Base-by-base conservation (phyloP, 1,284 basidiomycete genomes). In the Moesziomyces globuligerus region DNA sequence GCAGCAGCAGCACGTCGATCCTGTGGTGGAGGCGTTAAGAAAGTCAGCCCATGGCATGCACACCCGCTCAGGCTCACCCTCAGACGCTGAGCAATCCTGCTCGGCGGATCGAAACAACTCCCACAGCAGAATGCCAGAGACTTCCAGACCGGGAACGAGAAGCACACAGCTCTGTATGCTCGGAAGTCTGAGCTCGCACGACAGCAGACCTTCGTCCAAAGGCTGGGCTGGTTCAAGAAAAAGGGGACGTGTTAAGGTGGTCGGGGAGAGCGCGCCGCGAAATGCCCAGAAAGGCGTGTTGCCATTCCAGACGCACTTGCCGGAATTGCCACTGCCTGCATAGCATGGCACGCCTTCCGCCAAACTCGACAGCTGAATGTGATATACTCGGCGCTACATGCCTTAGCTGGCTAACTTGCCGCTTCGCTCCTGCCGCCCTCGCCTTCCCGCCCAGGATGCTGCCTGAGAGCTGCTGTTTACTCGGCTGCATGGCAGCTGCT, bases 351-450 rank as follows among this genome's bases (percentile, higher is more conserved):
- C 28, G 26, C 21, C 21, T 39, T 20, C 21, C 32, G 62, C 64
- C 56, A 51, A 55, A 51, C 55, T 56, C 32, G 64, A 66, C 64
- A 66, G 64, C 23, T 64, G 46, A 49, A 52, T 56, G 44, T 66
- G 64, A 66, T 66, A 66, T 66, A 44, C 39, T 42, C 51, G 28
- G 9, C 41, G 40, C 52, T 55, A 55, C 56, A 48, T 54, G 48
- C 42, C 48, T 21, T 49, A 11, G 13, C 24, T 18, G 4, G 13
- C 40, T 4, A 42, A n/a, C n/a, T 15, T 5, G 17, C 40, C 26
- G 26, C 3, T 17, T n/a, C 15, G 15, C 32, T 3, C 9, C 23
- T 44, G 23, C 18, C 26, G 7, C 42, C 20, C 42, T 44, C 23
- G 3, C 24, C 15, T 20, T 44, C 20, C 26, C 4, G 32, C 32